Conservation (phyloP, 2,329 filamentous ascomycete species). For the Colletotrichum lini region DNA sequence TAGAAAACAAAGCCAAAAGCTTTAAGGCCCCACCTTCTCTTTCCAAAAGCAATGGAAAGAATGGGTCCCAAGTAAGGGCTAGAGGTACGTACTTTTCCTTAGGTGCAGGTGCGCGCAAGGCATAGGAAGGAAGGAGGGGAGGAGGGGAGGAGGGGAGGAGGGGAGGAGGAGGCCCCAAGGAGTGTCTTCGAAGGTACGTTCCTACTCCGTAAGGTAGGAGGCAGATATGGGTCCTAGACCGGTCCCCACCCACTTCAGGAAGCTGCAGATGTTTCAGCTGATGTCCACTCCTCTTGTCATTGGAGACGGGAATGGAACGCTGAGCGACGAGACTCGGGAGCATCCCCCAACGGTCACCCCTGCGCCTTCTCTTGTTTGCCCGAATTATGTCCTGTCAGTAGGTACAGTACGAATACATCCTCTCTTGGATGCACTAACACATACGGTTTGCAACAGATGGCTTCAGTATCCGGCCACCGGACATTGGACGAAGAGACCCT, state of each 20-base stretch:
- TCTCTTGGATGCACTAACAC: constrained; percentile 1
- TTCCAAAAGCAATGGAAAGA: background rate
- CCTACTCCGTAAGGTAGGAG: background rate
- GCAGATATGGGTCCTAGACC: background rate
- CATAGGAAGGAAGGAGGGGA: too few relatives aligned
- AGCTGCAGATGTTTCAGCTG: constrained; percentile 42
- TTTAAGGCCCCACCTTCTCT: too few relatives aligned
- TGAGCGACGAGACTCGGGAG: constrained; percentile 38
- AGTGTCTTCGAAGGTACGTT: background rate
- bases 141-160: too few relatives aligned
- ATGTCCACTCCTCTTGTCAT: constrained; percentile 42
- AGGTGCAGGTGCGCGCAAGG: background rate
- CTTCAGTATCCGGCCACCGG: constrained; percentile 36
- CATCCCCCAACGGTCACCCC: constrained; percentile 39
- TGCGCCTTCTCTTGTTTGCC: constrained; percentile 7
- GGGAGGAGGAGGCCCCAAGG: too few relatives aligned
- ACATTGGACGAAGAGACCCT: constrained; percentile 26
- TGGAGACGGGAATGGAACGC: constrained; percentile 42
- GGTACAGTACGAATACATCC: background rate
- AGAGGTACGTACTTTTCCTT: background rate
- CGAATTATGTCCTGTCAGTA: background rate
- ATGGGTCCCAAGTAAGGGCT: background rate
- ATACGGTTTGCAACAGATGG: constrained; percentile 28
- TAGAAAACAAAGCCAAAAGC: background rate
- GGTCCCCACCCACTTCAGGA: constrained; percentile 12